Evolutionary conservation across 176 grass and related monocot genomes (phyloP), one percentile per base, ranked within the genome.

Genomic region (Raddia distichophylla): DNA sequence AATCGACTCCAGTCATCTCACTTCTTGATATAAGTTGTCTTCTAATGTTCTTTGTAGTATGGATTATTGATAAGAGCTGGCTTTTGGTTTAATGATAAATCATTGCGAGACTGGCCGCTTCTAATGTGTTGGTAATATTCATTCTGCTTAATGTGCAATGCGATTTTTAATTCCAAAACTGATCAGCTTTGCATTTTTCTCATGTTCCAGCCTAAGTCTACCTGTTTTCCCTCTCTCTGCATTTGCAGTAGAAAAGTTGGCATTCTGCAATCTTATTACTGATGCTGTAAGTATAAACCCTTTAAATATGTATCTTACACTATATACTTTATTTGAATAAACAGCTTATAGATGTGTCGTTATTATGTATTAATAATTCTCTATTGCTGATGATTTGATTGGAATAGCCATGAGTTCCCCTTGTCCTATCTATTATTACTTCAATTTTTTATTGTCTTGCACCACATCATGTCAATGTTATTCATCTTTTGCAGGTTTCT

Each of bases 31-130:
- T 33, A 70, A 19, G 6, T 55, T 22, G 3, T 89, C 10, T 78
- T 58, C 33, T 89, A 35, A 77, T 87, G 50, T 7, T 50, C 20
- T 58, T 79, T 89, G 75, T 75, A 98, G 95, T 98, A 98, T 88
- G 95, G 95, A 19, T 86, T 98, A 79, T 89, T 98, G 79, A 98
- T 98, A 89, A 94, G 95, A 85, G 80, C 90, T 75, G 95, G 88
- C 22, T 98, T 93, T 93, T 98, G 92, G 95, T 98, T 98, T 73
- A 98, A 91, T 84, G 82, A 72, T 45, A 91, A 52, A 86, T 98
- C 95, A 86, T 57, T 98, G 44, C 65, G 82, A 37, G 95, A 98
- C 55, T 98, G 95, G 95, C 92, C 95, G 64, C 86, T 98, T 68
- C 79, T 98, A 62, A 98, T 98, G 95, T 95, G 95, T 67, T 98